phyloP scores from a whole-genome alignment of 2,329 filamentous ascomycete species.

The Aspergillus chevalieri region DNA sequence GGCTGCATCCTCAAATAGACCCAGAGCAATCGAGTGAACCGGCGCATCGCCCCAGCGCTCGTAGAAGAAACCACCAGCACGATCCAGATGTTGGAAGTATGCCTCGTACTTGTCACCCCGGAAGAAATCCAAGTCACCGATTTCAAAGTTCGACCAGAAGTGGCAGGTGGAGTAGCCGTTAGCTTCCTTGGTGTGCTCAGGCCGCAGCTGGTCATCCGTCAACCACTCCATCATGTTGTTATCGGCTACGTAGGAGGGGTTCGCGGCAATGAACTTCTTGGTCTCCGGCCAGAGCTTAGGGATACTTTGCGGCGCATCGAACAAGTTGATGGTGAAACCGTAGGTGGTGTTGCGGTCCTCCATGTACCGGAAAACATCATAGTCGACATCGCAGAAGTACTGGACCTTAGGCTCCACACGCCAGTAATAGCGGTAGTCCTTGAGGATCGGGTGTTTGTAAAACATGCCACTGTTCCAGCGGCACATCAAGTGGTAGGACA shows the following conservation, averaged over 20 bases:
- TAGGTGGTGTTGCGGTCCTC: slow-evolving; percentile 98
- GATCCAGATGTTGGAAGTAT: slow-evolving; percentile 92
- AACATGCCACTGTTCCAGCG: slow-evolving; percentile 98
- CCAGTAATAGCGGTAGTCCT: slow-evolving; percentile 88
- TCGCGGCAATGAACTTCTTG: slow-evolving; percentile 76
- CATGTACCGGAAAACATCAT: slow-evolving; percentile 98
- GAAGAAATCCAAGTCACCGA: slow-evolving; percentile 90
- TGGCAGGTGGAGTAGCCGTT: slow-evolving; percentile 97
- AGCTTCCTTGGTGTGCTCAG: slow-evolving; percentile 71
- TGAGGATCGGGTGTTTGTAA: slow-evolving; percentile 87
- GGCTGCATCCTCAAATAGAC: slow-evolving; percentile 81
- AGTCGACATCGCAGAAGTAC: slow-evolving; percentile 98
- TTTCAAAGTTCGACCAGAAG: slow-evolving; percentile 99
- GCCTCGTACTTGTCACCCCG: slow-evolving; percentile 83
- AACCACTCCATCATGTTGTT: slow-evolving; percentile 88
- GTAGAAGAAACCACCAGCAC: slow-evolving; percentile 95
- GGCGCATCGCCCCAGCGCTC: slow-evolving; percentile 98
- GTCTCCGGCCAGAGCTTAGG: slow-evolving; percentile 94
- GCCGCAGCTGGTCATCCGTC: slow-evolving; percentile 68
- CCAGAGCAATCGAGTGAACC: slow-evolving; percentile 88
- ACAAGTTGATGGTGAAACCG: slow-evolving; percentile 96
- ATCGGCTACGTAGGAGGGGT: slow-evolving; percentile 71
- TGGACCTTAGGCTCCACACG: slow-evolving; percentile 97
- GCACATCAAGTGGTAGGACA: slow-evolving; percentile 98
- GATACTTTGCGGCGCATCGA: slow-evolving; percentile 83